Conservation (phyloP, 768 basidiomycete species). For the Leccinellum albellum region DNA sequence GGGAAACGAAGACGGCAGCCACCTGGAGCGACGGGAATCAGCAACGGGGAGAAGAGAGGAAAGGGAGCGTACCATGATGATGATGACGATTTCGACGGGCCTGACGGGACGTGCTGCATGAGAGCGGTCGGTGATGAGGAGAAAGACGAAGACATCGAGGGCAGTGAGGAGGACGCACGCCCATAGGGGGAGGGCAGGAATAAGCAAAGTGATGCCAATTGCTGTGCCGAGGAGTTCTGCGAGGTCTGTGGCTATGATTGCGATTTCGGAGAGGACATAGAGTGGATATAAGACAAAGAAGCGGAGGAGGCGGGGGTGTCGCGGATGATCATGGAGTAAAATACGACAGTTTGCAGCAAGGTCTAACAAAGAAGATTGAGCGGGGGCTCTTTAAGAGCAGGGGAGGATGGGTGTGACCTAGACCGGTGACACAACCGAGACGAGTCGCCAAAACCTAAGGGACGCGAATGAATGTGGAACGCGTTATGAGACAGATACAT, state of each 20-base stretch:
- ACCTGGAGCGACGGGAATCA: conserved; percentile 20
- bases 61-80: conserved; percentile 26
- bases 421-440: conserved; percentile 35
- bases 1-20: conserved; percentile 22
- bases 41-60: too few relatives aligned
- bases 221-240: conserved; percentile 61
- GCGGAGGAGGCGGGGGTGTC: conserved; percentile 35
- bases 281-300: conserved; percentile 44
- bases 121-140: conserved; percentile 38
- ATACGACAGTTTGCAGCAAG: conserved; percentile 47
- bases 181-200: conserved; percentile 48
- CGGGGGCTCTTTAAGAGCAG: neutral
- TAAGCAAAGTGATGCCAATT: conserved; percentile 52
- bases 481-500: neutral
- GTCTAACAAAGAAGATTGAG: conserved; percentile 27
- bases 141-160: conserved; percentile 46
- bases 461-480: neutral
- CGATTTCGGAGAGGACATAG: conserved; percentile 43
- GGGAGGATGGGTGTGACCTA: conserved; percentile 9
- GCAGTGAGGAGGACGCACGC: conserved; percentile 47
- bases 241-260: conserved; percentile 54
- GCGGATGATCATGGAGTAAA: conserved; percentile 43
- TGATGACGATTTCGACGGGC: conserved; percentile 37
- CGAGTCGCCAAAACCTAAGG: conserved; percentile 37
- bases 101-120: conserved; percentile 32